Base-by-base conservation (phyloP, 768 basidiomycete species). In the Russula virescens region DNA sequence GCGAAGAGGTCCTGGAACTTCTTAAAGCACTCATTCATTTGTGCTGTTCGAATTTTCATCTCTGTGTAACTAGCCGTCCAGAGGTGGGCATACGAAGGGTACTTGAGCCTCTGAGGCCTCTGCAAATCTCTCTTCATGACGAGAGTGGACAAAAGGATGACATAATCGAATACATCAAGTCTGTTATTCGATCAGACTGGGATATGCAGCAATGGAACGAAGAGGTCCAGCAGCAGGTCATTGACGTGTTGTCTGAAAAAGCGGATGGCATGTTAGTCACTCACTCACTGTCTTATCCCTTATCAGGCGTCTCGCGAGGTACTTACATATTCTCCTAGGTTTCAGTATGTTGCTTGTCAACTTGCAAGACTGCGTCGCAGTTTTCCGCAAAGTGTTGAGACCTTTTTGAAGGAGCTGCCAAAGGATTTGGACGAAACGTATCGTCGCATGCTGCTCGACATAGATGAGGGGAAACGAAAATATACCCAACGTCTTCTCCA, bases 251-350 rank as follows among this genome's bases (percentile, higher is more conserved):
- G 7, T 40, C 54, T 0, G 25, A 10, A 13, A 55, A 40, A 5
- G 60, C 38, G 5, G 54, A 55, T 4, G 60, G 60, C n/a, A 61
- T 61, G 60, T 61, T 14, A 23, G 60, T 42, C 19, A 13, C 3
- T 3, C 8, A n/a, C n/a, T 43, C 8, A n/a, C 4, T 19, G 8
- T 11, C 38, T 40, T 16, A 2, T 16, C 11, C 38, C 8, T 38
- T 9, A 2, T 43, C 18, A 19, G 13, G 38, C 42, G 14, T 19
- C 8, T 18, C 3, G 3, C 14, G 5, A 16, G 42, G 42, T 13
- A 8, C 18, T 43, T 18, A 43, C 9, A 16, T 23, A 0, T 2
- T 34, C 1, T 21, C 6, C 21, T 14, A 62, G 61, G 61, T 62
- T 62, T 5, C 9, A 48, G 51, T 62, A 49, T 47, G 55, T 51